Conservation (phyloP, 345 rosid genomes). For the Laguncularia racemosa region DNA sequence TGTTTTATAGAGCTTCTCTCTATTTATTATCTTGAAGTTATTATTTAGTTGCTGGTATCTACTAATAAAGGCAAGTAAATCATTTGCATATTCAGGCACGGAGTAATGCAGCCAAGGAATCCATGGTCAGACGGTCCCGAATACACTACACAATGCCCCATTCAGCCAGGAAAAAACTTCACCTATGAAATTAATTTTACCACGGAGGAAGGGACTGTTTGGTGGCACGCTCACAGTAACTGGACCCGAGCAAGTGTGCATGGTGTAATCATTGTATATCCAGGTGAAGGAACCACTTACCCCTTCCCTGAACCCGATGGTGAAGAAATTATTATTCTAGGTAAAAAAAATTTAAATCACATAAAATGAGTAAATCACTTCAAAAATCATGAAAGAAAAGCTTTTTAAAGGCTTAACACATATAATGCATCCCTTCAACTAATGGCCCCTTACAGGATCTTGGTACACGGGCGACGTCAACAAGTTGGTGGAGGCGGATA, state of each 20-base stretch:
- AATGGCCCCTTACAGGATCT: background rate
- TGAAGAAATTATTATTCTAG: slow-evolving; percentile 3
- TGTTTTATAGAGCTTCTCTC: no score
- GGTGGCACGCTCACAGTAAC: slow-evolving; percentile 10
- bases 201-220: slow-evolving; percentile 7
- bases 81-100: slow-evolving; percentile 4
- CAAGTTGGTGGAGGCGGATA: background rate
- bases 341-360: background rate
- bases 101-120: slow-evolving; percentile 8
- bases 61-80: no score
- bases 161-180: slow-evolving; percentile 3
- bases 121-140: slow-evolving; percentile 12
- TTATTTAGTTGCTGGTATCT: no score
- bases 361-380: background rate
- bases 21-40: no score
- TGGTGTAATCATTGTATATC: slow-evolving; percentile 3
- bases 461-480: slow-evolving; percentile 4
- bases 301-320: slow-evolving; percentile 10
- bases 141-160: slow-evolving; percentile 8
- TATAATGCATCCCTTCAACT: background rate
- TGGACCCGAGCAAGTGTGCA: slow-evolving; percentile 10
- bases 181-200: slow-evolving; percentile 4
- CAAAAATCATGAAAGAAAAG: background rate
- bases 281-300: slow-evolving; percentile 1
- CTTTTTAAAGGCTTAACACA: background rate